Percentiles rank a stretch among this genome's conserved stretches.
Evolutionary conservation across 2,329 filamentous ascomycete species (phyloP).

Genomic region (Epichloe sp.): DNA sequence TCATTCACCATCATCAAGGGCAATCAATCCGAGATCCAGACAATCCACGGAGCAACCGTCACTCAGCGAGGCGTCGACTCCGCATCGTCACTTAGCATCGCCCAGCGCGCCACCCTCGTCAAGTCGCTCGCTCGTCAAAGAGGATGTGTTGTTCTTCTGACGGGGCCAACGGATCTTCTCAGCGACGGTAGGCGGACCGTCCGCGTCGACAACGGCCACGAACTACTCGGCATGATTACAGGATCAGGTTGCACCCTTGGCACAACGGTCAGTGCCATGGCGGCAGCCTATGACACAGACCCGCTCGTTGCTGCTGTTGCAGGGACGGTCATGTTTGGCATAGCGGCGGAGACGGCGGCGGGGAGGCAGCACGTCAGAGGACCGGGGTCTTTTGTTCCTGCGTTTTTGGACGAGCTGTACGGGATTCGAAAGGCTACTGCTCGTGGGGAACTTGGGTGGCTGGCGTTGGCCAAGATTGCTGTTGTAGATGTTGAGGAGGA

Average conservation of each 20-base stretch:
- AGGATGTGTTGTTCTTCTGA: slow-evolving; percentile 68
- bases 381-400: slow-evolving; percentile 75
- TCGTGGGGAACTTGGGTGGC: slow-evolving; percentile 36
- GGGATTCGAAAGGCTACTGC: slow-evolving; percentile 34
- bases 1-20: slow-evolving; percentile 87
- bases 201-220: slow-evolving; percentile 64
- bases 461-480: slow-evolving; percentile 36
- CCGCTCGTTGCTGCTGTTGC: slow-evolving; percentile 61
- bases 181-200: slow-evolving; percentile 60
- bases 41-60: slow-evolving; percentile 45
- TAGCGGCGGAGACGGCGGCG: slow-evolving; percentile 57
- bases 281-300: slow-evolving; percentile 50
- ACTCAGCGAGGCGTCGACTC: slow-evolving; percentile 77
- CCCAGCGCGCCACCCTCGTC: slow-evolving; percentile 47
- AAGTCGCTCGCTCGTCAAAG: slow-evolving; percentile 53
- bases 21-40: slow-evolving; percentile 77
- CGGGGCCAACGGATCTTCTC: slow-evolving; percentile 63
- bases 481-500: slow-evolving; percentile 18
- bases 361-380: slow-evolving; percentile 54
- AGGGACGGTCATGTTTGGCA: slow-evolving; percentile 63
- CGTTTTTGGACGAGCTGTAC: slow-evolving; percentile 64
- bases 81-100: slow-evolving; percentile 43
- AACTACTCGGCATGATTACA: slow-evolving; percentile 55
- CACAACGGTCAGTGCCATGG: slow-evolving; percentile 62
- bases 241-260: slow-evolving; percentile 79